Conservation (phyloP, 257 asterid species). For the Voacanga thouarsii region DNA sequence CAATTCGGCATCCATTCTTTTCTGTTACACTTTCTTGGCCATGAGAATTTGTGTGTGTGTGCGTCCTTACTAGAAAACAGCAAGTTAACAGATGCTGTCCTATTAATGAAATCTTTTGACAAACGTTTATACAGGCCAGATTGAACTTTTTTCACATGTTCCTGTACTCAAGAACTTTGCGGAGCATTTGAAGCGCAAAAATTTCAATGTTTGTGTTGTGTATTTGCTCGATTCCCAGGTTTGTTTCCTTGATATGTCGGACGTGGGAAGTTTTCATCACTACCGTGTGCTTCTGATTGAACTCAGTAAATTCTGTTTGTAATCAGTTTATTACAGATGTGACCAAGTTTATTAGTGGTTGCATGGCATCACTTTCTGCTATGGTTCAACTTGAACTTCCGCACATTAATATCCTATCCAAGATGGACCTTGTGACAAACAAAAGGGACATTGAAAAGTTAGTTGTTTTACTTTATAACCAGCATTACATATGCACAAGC, state of each 20-base stretch:
- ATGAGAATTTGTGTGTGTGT: not conserved
- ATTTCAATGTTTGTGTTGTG: constrained; percentile 86
- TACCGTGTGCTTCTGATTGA: not conserved
- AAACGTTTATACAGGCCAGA: constrained; percentile 62
- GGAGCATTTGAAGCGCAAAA: constrained; percentile 76
- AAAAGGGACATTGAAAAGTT: constrained; percentile 85
- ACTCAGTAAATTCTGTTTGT: constrained; percentile 9
- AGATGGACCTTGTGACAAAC: constrained; percentile 95
- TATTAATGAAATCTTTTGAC: constrained; percentile 2
- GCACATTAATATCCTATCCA: constrained; percentile 91
- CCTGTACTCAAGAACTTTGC: constrained; percentile 89
- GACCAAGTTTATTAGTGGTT: constrained; percentile 97
- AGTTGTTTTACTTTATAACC: constrained; percentile 29
- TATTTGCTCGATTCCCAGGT: constrained; percentile 98
- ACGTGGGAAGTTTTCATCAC: not conserved
- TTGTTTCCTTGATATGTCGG: constrained; percentile 7
- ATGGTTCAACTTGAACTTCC: constrained; percentile 98
- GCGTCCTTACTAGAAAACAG: not conserved
- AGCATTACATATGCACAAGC: not conserved
- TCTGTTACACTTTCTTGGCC: not conserved
- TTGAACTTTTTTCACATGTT: constrained; percentile 93
- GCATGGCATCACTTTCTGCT: constrained; percentile 98
- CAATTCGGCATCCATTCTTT: not conserved
- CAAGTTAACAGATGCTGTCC: not conserved
- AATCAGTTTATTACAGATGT: constrained; percentile 87